Evolutionary conservation across 2,329 filamentous ascomycete genomes (phyloP).

Genomic region (Fusarium sororula): DNA sequence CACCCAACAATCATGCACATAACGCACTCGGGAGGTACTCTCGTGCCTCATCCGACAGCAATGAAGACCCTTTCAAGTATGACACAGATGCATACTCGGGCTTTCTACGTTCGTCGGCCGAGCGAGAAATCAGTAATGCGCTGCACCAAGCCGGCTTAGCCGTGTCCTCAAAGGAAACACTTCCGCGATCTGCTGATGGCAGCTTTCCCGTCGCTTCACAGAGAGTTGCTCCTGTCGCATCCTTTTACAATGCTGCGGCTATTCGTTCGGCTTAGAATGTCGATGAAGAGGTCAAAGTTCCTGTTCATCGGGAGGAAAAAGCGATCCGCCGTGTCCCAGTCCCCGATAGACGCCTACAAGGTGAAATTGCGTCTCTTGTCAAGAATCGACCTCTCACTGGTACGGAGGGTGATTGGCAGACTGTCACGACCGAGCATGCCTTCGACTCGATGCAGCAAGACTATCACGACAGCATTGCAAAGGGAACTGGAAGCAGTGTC

Average conservation of each 20-base stretch:
- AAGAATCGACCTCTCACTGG: conserved; percentile 25
- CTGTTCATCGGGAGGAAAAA: conserved; percentile 38
- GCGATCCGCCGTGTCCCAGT: background rate
- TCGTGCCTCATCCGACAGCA: conserved; percentile 48
- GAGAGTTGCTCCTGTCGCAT: conserved; percentile 21
- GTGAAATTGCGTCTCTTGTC: conserved; percentile 32
- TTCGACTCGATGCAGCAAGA: conserved; percentile 33
- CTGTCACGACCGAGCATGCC: conserved; percentile 45
- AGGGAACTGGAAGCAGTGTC: conserved; percentile 54
- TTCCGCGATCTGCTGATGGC: conserved; percentile 2
- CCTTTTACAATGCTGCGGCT: conserved; percentile 50
- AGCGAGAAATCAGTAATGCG: conserved; percentile 55
- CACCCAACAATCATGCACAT: background rate
- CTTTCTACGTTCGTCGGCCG: conserved; percentile 51
- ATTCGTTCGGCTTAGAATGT: conserved; percentile 54
- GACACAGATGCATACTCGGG: conserved; percentile 51
- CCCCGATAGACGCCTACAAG: conserved; percentile 13
- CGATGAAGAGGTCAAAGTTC: conserved; percentile 51
- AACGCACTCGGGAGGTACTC: conserved; percentile 33
- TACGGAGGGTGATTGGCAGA: conserved; percentile 49
- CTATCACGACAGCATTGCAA: conserved; percentile 38
- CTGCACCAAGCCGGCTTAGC: conserved; percentile 46
- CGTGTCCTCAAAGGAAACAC: conserved; percentile 14
- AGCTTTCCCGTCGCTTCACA: conserved; percentile 2
- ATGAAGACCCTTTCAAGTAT: conserved; percentile 58